Conservation (phyloP, 169 alveolate genomes). For the Plasmodium gaboni region DNA sequence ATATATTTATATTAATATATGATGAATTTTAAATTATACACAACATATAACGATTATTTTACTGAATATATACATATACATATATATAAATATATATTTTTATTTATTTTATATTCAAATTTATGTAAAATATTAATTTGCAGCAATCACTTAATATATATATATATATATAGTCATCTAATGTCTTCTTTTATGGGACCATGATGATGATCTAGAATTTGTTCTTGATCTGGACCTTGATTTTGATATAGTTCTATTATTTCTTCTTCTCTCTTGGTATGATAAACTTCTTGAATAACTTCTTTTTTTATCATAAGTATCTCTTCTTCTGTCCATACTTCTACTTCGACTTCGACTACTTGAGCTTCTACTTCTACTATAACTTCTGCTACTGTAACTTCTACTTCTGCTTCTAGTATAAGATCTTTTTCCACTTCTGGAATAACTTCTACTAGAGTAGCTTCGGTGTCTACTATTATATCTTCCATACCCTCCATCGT, state of each 20-base stretch:
- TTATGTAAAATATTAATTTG: not conserved
- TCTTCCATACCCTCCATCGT: slow-evolving; percentile 72
- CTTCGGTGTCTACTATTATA: slow-evolving; percentile 69
- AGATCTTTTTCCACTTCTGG: slow-evolving; percentile 73
- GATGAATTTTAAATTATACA: slow-evolving; percentile 16
- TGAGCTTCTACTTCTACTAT: slow-evolving; percentile 61
- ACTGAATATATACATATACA: slow-evolving; percentile 17
- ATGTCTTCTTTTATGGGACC: slow-evolving; percentile 74
- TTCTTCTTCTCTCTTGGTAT: slow-evolving; percentile 58
- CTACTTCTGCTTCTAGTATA: slow-evolving; percentile 70
- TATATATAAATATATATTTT: slow-evolving; percentile 4
- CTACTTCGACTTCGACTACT: slow-evolving; percentile 72
- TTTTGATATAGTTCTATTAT: slow-evolving; percentile 69
- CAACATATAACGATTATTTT: not conserved
- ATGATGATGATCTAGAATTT: slow-evolving; percentile 69
- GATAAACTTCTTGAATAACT: slow-evolving; percentile 70
- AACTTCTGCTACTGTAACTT: slow-evolving; percentile 40
- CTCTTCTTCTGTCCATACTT: slow-evolving; percentile 78
- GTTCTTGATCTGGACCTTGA: slow-evolving; percentile 53
- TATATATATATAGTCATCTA: slow-evolving; percentile 13
- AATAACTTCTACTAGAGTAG: slow-evolving; percentile 69
- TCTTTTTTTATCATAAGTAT: slow-evolving; percentile 75
- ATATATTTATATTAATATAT: not conserved
- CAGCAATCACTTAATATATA: not conserved
- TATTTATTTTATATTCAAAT: not conserved